Evolutionary conservation across 805 yeast species (phyloP).

Genomic region (Metschnikowia proteae): DNA sequence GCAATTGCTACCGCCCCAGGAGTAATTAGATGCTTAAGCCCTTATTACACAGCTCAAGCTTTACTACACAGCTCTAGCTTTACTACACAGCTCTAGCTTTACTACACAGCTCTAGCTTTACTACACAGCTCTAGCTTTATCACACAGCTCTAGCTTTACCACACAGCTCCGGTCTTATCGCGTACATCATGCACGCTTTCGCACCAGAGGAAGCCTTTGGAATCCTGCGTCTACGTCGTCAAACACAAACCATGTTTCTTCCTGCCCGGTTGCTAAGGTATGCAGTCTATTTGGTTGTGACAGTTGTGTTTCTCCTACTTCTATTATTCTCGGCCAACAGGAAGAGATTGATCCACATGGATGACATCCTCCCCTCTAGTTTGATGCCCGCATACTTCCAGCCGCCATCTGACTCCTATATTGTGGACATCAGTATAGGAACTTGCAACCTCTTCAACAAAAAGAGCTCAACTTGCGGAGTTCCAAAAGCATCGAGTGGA

Average conservation of each 20-base stretch:
- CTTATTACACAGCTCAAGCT: too few species aligned
- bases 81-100: too few species aligned
- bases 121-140: too few species aligned
- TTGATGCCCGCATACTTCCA: conserved; percentile 39
- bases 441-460: conserved; percentile 24
- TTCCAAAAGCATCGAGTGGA: conserved; percentile 12
- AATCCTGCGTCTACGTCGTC: not conserved
- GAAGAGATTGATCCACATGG: conserved; percentile 31
- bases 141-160: too few species aligned
- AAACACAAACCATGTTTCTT: conserved; percentile 17
- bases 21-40: too few species aligned
- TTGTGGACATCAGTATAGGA: conserved; percentile 42
- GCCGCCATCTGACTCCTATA: conserved; percentile 34
- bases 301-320: conserved; percentile 16
- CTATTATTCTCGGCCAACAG: conserved; percentile 39
- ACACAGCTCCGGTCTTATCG: not conserved
- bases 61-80: too few species aligned
- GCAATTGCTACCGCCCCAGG: too few species aligned
- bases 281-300: conserved; percentile 20
- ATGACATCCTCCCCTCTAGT: conserved; percentile 10
- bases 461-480: conserved; percentile 11
- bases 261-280: conserved; percentile 31
- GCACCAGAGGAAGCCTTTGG: not conserved
- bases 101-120: too few species aligned
- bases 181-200: not conserved